Evolutionary conservation across 164 flowering plant species (phyloP).

Genomic region (Brasenia schreberi): DNA sequence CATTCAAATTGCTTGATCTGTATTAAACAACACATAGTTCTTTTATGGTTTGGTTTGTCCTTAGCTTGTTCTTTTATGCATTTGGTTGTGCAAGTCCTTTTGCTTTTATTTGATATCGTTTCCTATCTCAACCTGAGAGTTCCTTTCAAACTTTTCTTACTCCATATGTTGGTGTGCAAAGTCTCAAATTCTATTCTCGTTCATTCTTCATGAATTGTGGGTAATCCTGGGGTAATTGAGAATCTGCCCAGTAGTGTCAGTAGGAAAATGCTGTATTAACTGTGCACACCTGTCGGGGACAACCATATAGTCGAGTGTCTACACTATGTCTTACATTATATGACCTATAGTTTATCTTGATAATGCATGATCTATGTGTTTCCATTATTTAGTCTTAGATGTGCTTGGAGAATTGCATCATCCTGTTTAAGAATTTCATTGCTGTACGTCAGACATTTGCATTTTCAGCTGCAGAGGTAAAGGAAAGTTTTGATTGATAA

Average conservation of each 20-base stretch:
- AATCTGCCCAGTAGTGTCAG: no score
- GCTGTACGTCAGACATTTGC: slow-evolving; percentile 22
- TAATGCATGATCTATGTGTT: slow-evolving; percentile 21
- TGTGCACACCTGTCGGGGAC: neutral
- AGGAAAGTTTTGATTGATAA: neutral
- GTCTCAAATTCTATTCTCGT: no score
- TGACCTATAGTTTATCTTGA: neutral
- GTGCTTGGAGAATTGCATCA: slow-evolving; percentile 38
- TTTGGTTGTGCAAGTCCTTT: neutral
- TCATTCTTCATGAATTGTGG: no score
- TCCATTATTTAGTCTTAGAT: slow-evolving; percentile 40
- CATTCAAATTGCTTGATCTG: neutral
- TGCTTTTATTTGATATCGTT: no score
- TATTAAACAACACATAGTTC: neutral
- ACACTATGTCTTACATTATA: neutral
- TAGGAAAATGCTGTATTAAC: neutral
- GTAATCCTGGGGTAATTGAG: no score
- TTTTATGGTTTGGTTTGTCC: neutral
- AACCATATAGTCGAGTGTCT: neutral
- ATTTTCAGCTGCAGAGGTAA: slow-evolving; percentile 38
- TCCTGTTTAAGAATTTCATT: slow-evolving; percentile 26
- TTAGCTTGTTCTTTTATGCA: neutral
- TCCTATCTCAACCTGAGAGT: no score
- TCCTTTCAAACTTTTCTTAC: no score
- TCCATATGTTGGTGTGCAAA: no score